Conservation (phyloP, 1,284 basidiomycete species). For the Pseudozyma tsukubaensis region DNA sequence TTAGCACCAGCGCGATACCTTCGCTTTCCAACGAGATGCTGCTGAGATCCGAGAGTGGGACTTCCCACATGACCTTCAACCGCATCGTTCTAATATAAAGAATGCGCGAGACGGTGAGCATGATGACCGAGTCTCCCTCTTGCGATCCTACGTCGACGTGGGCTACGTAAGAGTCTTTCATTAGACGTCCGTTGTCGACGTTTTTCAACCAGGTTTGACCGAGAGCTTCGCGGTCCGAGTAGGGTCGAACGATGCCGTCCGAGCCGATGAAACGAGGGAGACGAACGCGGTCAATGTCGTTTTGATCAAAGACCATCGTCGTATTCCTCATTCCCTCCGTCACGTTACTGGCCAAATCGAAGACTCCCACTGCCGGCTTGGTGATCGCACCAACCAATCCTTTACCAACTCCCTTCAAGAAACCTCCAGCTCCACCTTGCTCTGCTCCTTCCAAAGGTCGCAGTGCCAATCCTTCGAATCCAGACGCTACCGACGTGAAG, state of each 20-base stretch:
- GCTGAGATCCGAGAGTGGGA: conserved; percentile 86
- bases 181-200: conserved; percentile 85
- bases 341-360: conserved; percentile 94
- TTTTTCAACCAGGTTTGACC: conserved; percentile 97
- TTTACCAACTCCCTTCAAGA: conserved; percentile 97
- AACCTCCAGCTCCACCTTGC: conserved; percentile 90
- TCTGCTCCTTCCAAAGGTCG: conserved; percentile 98
- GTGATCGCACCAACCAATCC: conserved; percentile 93
- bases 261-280: conserved; percentile 85
- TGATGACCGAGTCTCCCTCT: conserved; percentile 60
- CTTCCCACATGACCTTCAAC: conserved; percentile 89
- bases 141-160: conserved; percentile 75
- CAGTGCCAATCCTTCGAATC: conserved; percentile 93
- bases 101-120: conserved; percentile 64
- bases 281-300: conserved; percentile 87
- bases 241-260: conserved; percentile 70
- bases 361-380: conserved; percentile 95
- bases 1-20: conserved; percentile 74
- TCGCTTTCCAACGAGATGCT: conserved; percentile 75
- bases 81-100: conserved; percentile 87
- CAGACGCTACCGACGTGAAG: conserved; percentile 92
- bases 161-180: conserved; percentile 88
- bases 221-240: conserved; percentile 86
- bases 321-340: conserved; percentile 95
- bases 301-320: conserved; percentile 95